Percentiles rank a stretch among this genome's conserved stretches.
Conservation (phyloP, 2,329 filamentous ascomycete genomes). For the Colletotrichum sidae region DNA sequence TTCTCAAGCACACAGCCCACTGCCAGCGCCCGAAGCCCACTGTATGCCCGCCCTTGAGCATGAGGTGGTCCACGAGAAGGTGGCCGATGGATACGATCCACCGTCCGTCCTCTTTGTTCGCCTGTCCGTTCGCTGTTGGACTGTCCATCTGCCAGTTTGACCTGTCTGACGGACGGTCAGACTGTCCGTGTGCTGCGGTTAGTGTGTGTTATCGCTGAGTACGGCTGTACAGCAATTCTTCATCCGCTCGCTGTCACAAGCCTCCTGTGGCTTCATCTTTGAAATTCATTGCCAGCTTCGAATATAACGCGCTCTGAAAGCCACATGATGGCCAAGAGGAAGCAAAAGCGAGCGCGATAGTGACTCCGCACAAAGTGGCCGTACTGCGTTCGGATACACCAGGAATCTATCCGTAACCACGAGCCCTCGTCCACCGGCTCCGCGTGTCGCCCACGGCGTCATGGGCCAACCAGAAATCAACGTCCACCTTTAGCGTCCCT, state of each 20-base stretch:
- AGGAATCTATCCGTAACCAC: constrained; percentile 22
- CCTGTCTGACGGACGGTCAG: constrained; percentile 16
- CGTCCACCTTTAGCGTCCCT: constrained; percentile 9
- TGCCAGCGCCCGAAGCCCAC: constrained; percentile 19
- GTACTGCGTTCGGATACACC: background rate
- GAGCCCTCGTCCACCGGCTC: background rate
- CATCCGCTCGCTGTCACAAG: no score
- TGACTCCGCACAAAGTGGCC: background rate
- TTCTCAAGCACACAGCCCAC: constrained; percentile 23
- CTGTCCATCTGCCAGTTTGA: constrained; percentile 14
- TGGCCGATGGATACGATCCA: background rate
- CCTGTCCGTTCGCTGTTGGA: constrained; percentile 14
- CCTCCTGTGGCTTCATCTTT: no score
- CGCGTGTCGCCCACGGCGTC: constrained; percentile 9
- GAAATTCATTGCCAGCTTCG: no score
- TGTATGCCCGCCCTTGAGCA: background rate
- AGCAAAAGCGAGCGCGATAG: background rate
- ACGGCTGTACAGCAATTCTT: no score
- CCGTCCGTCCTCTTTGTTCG: constrained; percentile 13
- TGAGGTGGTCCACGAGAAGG: no score
- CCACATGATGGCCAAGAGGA: background rate
- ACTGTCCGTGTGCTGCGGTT: constrained; percentile 13
- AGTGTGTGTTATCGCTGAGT: no score
- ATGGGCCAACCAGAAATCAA: constrained; percentile 11
- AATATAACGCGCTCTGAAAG: no score